phyloP scores from a whole-genome alignment of 164 flowering plant species.

The Vitis riparia region DNA sequence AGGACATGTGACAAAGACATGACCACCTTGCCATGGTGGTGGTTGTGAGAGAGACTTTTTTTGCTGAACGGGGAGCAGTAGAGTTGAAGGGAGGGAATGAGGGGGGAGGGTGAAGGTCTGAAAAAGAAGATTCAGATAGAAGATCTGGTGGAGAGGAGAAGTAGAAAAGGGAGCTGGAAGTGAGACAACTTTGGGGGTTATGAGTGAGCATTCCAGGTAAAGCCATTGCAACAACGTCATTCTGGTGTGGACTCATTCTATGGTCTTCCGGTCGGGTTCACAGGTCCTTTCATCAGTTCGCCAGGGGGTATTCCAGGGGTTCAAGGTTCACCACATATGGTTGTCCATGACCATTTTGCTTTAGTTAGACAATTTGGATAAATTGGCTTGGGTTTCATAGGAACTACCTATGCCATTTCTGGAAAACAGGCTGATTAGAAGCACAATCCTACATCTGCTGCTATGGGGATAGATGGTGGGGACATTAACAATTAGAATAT shows the following conservation, averaged over 20 bases:
- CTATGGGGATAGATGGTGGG: constrained; percentile 55
- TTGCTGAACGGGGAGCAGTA: no score
- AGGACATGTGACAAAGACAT: no score
- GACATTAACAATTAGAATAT: constrained; percentile 55
- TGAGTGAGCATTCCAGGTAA: no score
- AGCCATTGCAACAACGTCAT: constrained; percentile 58
- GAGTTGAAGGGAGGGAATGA: no score
- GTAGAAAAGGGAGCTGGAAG: no score
- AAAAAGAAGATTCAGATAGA: no score
- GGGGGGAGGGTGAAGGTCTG: no score
- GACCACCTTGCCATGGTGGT: no score
- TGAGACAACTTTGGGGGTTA: no score
- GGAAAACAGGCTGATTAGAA: constrained; percentile 97
- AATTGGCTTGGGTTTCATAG: constrained; percentile 95
- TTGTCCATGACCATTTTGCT: constrained; percentile 92
- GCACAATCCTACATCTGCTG: constrained; percentile 62
- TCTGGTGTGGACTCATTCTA: constrained; percentile 87
- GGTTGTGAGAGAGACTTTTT: no score
- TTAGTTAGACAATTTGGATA: constrained; percentile 96
- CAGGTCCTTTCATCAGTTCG: constrained; percentile 83
- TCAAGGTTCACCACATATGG: constrained; percentile 95
- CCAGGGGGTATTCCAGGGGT: constrained; percentile 84
- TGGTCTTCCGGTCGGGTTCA: constrained; percentile 79
- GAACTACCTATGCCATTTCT: constrained; percentile 80
- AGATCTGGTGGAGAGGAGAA: no score